These are phyloP conservation scores for Solanum infundibuliforme DNA, from an alignment of 257 asterid genomes.

Conservation along the genomic window DNA sequence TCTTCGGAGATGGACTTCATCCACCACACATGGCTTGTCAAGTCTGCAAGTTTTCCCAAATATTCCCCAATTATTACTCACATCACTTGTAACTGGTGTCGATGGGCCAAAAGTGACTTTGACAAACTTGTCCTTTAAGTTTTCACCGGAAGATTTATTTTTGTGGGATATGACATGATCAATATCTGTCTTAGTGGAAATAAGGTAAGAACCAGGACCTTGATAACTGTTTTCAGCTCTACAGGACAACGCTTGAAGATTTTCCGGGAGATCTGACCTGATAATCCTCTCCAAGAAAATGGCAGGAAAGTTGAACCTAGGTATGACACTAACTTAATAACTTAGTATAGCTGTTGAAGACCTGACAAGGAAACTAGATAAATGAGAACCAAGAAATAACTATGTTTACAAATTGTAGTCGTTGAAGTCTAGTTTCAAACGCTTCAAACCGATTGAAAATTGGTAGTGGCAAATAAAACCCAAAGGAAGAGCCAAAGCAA, in stretches of 20 bases:
- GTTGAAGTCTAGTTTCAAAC: neutral
- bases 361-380: slow-evolving; percentile 22
- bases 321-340: slow-evolving; percentile 83
- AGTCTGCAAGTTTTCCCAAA: slow-evolving; percentile 66
- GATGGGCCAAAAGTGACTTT: slow-evolving; percentile 57
- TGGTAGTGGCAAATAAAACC: neutral
- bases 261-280: slow-evolving; percentile 89
- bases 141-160: slow-evolving; percentile 23
- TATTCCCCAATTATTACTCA: slow-evolving; percentile 64
- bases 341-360: slow-evolving; percentile 41
- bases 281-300: slow-evolving; percentile 90
- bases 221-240: slow-evolving; percentile 65
- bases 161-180: slow-evolving; percentile 19
- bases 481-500: neutral
- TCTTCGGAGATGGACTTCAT: slow-evolving; percentile 95
- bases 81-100: slow-evolving; percentile 53
- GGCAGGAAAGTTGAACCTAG: slow-evolving; percentile 88
- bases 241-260: slow-evolving; percentile 80
- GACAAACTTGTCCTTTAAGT: slow-evolving; percentile 28
- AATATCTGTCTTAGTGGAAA: slow-evolving; percentile 18
- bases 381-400: neutral
- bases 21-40: slow-evolving; percentile 74
- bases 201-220: slow-evolving; percentile 32
- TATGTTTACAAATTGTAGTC: neutral
- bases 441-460: neutral